These are phyloP conservation scores for Baudoinia panamericana DNA, from an alignment of 495 filamentous ascomycete genomes.

Conservation along the genomic window DNA sequence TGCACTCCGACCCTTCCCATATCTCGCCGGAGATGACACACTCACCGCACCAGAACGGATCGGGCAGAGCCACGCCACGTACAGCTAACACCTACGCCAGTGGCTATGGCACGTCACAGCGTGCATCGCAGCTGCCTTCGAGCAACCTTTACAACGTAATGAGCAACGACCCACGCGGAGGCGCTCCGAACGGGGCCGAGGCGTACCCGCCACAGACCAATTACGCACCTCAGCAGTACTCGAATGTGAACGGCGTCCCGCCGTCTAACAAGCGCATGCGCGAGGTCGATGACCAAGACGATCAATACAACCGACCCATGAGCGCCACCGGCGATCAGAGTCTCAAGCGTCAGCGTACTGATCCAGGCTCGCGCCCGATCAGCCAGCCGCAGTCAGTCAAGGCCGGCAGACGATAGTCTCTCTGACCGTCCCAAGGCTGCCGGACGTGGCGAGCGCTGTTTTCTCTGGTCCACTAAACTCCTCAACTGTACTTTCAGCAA, in stretches of 20 bases:
- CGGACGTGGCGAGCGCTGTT: too few relatives aligned
- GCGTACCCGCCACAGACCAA: slow-evolving; percentile 29
- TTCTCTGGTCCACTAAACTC: slow-evolving; percentile 6
- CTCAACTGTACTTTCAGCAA: slow-evolving; percentile 9
- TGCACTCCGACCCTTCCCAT: slow-evolving; percentile 66
- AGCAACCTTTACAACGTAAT: slow-evolving; percentile 86
- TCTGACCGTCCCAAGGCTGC: too few relatives aligned
- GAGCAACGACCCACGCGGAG: slow-evolving; percentile 58
- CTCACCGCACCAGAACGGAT: slow-evolving; percentile 75
- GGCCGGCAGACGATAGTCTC: slow-evolving; percentile 16
- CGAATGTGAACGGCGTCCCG: slow-evolving; percentile 54
- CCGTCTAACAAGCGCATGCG: slow-evolving; percentile 67
- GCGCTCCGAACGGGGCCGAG: slow-evolving; percentile 56
- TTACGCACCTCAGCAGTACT: slow-evolving; percentile 50
- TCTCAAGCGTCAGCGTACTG: slow-evolving; percentile 51
- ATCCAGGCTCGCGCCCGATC: slow-evolving; percentile 15
- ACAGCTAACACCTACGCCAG: slow-evolving; percentile 57
- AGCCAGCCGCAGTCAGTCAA: slow-evolving; percentile 19
- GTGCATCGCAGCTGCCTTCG: slow-evolving; percentile 47
- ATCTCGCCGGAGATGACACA: slow-evolving; percentile 74
- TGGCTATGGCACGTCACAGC: slow-evolving; percentile 70
- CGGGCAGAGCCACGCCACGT: slow-evolving; percentile 77
- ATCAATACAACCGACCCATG: slow-evolving; percentile 53
- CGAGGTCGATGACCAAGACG: slow-evolving; percentile 58
- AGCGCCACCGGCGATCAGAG: slow-evolving; percentile 43